Conservation (phyloP, 1,284 basidiomycete species). For the Trametes pubescens region DNA sequence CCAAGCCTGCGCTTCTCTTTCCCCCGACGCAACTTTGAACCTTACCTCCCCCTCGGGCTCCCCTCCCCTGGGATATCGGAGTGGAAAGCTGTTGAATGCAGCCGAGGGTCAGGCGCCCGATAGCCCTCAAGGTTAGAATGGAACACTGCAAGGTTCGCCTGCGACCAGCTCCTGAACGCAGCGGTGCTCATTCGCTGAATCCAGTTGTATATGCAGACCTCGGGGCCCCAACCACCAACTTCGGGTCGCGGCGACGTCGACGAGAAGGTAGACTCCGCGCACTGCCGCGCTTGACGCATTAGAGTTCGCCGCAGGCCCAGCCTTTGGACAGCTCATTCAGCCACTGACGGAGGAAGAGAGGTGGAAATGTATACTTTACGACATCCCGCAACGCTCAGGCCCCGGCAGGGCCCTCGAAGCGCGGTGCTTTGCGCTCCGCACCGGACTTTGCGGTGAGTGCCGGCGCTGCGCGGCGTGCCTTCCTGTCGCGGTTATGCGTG, state of each 20-base stretch:
- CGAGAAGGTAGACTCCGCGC: not conserved
- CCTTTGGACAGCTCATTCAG: not conserved
- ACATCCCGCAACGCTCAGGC: constrained; percentile 12
- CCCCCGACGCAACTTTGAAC: not conserved
- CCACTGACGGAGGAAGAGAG: not conserved
- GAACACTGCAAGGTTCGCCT: not conserved
- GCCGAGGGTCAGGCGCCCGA: not conserved
- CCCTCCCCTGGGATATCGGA: not conserved
- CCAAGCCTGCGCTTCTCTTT: not conserved
- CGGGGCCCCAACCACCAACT: not conserved
- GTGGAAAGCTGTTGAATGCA: not conserved
- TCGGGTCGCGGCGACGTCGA: not conserved
- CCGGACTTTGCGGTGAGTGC: constrained; percentile 15
- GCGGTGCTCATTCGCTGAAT: constrained; percentile 1
- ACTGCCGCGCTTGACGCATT: not conserved
- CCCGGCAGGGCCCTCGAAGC: constrained; percentile 3
- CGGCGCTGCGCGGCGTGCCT: not conserved
- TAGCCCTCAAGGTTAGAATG: not conserved
- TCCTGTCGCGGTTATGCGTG: not conserved
- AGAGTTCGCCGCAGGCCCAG: constrained; percentile 4
- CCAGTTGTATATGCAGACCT: not conserved
- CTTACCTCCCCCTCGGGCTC: not conserved
- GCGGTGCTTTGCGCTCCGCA: not conserved
- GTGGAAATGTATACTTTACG: constrained; percentile 2
- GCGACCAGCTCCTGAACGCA: not conserved